Base-by-base conservation (phyloP, 2,329 filamentous ascomycete species). In the Didymella pinodella region DNA sequence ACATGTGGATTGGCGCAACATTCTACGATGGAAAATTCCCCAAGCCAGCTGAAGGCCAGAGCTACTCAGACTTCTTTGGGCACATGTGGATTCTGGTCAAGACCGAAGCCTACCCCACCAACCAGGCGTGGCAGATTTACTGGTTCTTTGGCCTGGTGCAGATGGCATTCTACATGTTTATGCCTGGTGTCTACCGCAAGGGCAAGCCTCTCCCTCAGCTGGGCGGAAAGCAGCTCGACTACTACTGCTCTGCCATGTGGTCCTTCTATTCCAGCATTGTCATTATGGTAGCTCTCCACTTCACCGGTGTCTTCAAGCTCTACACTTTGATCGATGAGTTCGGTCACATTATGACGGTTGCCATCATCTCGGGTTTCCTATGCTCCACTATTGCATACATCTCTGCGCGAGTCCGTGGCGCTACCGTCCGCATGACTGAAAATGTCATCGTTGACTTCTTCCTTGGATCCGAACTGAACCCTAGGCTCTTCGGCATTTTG, bases 1-100 rank as follows among this genome's bases (percentile, higher is more conserved):
- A 97, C 81, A 97, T 99, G 93, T 98, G 93, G 93, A 89, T 96
- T 77, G 95, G 95, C 49, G 91, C 94, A 32, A 93, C 89, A 48
- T 97, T 94, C 81, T 99, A 97, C 80, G 83, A 92, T 74, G 94
- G 94, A 68, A 88, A 90, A 64, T 83, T 96, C 50, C 95, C 95
- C 16, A 80, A 81, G 43, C 90, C 87, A 1, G 80, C 80, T 2
- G 75, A 85, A 43, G 90, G 85, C 41, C 85, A 96, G 82, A 88
- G 83, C 67, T 86, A 86, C 75, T 66, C 73, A 12, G 88, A 94
- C 18, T 98, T 97, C 75, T 83, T 85, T 54, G 78, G 82, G 57
- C 88, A 96, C 65, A 78, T 98, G 75, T 84, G 80, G 65, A 73
- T 88, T 62, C 82, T 97, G 61, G 87, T 91, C 53, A 95, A 93